A percentile compares a stretch with the other conserved stretches of the same genome.
phyloP scores from a whole-genome alignment of 2,329 filamentous ascomycete genomes.

The Lecanicillium sp. region DNA sequence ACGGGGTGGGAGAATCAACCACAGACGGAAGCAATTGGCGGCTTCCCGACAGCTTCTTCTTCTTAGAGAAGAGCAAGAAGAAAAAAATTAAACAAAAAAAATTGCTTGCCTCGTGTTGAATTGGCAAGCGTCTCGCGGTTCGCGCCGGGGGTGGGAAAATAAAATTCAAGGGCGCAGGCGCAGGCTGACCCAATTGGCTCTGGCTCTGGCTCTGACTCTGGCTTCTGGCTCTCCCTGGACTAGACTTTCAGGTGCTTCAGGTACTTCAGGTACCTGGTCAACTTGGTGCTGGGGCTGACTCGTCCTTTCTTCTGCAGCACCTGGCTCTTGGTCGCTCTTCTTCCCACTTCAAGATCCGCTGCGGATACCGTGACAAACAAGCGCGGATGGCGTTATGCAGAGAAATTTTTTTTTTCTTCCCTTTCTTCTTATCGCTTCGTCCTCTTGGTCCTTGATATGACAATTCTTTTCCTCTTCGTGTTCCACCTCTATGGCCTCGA shows the following conservation, averaged over 20 bases:
- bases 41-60: no score
- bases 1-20: no score
- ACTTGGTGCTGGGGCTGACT: no score
- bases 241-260: neutral
- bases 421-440: neutral
- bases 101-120: conserved; percentile 8
- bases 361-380: conserved; percentile 10
- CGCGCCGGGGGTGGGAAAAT: neutral
- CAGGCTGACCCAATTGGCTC: conserved; percentile 2
- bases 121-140: neutral
- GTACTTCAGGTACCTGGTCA: neutral
- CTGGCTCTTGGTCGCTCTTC: conserved; percentile 5
- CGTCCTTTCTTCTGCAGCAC: no score
- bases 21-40: no score
- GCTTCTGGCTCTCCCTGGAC: neutral
- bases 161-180: neutral
- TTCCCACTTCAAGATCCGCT: conserved; percentile 11
- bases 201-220: neutral
- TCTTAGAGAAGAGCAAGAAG: neutral
- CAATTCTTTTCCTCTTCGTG: neutral
- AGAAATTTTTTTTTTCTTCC: neutral
- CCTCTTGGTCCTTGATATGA: neutral
- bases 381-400: conserved; percentile 1
- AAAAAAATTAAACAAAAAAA: neutral
- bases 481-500: neutral